Evolutionary conservation across 306 rosid species (phyloP).

Genomic region (Astragalus glycyphyllos): DNA sequence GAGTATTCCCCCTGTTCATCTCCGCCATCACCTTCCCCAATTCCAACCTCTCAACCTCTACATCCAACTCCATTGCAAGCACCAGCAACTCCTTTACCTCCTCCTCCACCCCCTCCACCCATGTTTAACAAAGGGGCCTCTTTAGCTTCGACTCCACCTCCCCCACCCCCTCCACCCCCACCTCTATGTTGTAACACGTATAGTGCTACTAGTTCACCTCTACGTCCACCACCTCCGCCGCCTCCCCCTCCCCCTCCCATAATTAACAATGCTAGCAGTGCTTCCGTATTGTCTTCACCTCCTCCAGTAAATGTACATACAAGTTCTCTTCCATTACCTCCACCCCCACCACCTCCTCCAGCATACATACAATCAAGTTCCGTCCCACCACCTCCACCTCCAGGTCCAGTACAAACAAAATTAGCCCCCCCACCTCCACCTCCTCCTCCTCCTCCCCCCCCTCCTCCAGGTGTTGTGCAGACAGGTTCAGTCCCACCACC

Average conservation of each 20-base stretch:
- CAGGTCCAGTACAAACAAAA: constrained; percentile 20
- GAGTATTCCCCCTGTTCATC: constrained; percentile 53
- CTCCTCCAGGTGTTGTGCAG: constrained; percentile 14
- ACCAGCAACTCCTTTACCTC: constrained; percentile 19
- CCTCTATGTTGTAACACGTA: too few relatives aligned
- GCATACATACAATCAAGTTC: constrained; percentile 18
- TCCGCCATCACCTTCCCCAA: constrained; percentile 39
- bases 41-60: constrained; percentile 13
- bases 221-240: neutral
- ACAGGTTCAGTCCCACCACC: constrained; percentile 43
- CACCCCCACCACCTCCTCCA: constrained; percentile 48
- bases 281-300: constrained; percentile 28
- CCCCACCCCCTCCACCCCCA: constrained; percentile 31
- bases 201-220: too few relatives aligned
- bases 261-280: constrained; percentile 8
- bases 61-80: constrained; percentile 29
- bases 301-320: constrained; percentile 43
- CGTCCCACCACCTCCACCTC: constrained; percentile 36
- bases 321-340: constrained; percentile 26
- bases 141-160: constrained; percentile 7
- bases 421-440: constrained; percentile 35
- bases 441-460: constrained; percentile 38
- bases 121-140: neutral
- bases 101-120: neutral
- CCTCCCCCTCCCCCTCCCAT: constrained; percentile 32